Percentiles rank a stretch among this genome's conserved stretches.
phyloP scores from a whole-genome alignment of 768 basidiomycete genomes.

The Macrocybe gigantea region DNA sequence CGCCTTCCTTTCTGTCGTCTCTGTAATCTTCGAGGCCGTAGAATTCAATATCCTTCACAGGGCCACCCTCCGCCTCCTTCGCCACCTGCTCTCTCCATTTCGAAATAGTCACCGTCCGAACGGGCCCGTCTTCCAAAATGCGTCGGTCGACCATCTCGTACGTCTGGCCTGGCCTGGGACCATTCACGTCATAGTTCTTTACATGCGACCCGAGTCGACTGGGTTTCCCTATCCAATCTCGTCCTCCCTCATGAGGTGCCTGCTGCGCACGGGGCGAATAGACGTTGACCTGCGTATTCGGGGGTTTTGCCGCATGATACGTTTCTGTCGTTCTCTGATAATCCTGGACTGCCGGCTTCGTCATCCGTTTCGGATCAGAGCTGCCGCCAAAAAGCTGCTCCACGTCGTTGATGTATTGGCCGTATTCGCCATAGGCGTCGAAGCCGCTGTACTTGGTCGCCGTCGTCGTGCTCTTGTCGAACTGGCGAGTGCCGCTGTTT shows the following conservation, averaged over 20 bases:
- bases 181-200: conserved; percentile 7
- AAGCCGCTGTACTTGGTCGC: background rate
- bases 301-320: background rate
- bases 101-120: conserved; percentile 47
- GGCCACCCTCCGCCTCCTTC: conserved; percentile 26
- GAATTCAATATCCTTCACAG: conserved; percentile 43
- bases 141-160: conserved; percentile 36
- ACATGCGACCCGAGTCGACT: conserved; percentile 12
- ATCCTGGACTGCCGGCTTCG: conserved; percentile 10
- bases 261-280: no score
- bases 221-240: conserved; percentile 17
- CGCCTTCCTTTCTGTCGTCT: no score
- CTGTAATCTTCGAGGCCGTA: conserved; percentile 29
- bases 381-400: conserved; percentile 20
- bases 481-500: no score
- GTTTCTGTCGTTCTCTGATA: conserved; percentile 3
- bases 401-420: conserved; percentile 24
- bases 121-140: conserved; percentile 43
- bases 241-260: conserved; percentile 9
- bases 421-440: conserved; percentile 30
- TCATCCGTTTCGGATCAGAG: conserved; percentile 16
- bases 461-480: no score
- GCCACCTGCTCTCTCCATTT: conserved; percentile 54
- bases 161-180: conserved; percentile 27
- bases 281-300: conserved; percentile 1